phyloP scores from a whole-genome alignment of 2,329 filamentous ascomycete genomes.

The Aschersonia sp. region DNA sequence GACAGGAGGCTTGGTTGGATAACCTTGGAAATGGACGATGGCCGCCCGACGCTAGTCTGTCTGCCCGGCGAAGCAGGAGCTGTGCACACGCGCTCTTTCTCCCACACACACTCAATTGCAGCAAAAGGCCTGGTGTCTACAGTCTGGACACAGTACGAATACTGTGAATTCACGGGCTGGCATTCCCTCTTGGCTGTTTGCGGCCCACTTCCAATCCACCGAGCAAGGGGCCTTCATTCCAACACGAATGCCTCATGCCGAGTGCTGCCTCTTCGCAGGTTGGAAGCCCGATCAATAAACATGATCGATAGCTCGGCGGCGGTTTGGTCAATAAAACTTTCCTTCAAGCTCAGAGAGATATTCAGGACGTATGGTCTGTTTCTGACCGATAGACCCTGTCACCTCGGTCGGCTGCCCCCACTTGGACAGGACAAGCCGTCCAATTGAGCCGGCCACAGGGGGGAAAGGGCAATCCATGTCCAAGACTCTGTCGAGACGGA shows the following conservation, averaged over 20 bases:
- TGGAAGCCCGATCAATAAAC: no score
- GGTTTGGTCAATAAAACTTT: no score
- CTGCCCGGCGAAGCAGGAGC: no score
- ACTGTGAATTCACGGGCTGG: not conserved
- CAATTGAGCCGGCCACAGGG: not conserved
- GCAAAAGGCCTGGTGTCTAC: not conserved
- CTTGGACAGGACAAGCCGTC: not conserved
- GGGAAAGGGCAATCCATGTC: not conserved
- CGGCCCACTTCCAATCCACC: not conserved
- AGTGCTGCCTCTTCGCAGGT: not conserved
- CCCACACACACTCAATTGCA: no score
- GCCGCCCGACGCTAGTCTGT: no score
- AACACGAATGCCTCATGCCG: not conserved
- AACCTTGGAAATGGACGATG: no score
- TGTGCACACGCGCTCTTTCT: no score
- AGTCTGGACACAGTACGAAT: not conserved
- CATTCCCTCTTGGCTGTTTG: not conserved
- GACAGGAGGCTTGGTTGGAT: no score
- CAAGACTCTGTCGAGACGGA: not conserved
- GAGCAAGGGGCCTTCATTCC: slow-evolving; percentile 1
- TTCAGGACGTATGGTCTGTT: no score
- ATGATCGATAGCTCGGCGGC: no score
- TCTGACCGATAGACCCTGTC: not conserved
- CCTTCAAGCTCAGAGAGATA: no score
- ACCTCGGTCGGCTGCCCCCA: not conserved